Evolutionary conservation across 495 filamentous ascomycete species (phyloP).

Genomic region (Aspergillus sparsus): DNA sequence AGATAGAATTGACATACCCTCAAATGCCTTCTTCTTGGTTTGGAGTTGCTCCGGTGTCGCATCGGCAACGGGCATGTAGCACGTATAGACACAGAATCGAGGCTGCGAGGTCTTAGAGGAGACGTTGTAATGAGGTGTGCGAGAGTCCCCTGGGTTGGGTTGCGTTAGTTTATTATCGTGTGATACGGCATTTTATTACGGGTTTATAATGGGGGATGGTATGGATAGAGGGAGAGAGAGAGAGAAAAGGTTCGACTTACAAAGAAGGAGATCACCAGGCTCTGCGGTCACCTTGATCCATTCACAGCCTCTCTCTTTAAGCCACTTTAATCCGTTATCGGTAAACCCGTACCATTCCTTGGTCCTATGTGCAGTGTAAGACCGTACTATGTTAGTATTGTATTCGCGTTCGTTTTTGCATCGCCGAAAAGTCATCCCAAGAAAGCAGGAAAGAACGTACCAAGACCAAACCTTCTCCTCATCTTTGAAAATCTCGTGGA

Average conservation of each 20-base stretch:
- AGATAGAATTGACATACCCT: background rate
- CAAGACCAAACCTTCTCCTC: constrained; percentile 16
- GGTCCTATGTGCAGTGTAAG: background rate
- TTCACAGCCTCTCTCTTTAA: constrained; percentile 6
- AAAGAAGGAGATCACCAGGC: constrained; percentile 12
- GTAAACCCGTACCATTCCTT: constrained; percentile 15
- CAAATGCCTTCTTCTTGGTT: constrained; percentile 17
- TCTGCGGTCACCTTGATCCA: constrained; percentile 15
- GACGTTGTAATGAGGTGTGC: constrained; percentile 15
- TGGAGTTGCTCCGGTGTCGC: constrained; percentile 12
- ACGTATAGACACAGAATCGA: constrained; percentile 4
- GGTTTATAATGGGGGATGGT: too few species aligned
- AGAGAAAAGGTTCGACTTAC: background rate
- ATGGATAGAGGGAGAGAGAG: too few species aligned
- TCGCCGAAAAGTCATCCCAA: too few species aligned
- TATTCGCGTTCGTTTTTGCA: too few species aligned
- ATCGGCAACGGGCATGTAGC: constrained; percentile 14
- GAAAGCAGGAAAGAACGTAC: background rate
- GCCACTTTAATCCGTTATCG: constrained; percentile 5
- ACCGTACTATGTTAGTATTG: too few species aligned
- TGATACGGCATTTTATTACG: too few species aligned
- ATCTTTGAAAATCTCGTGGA: constrained; percentile 14
- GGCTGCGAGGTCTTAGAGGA: constrained; percentile 15
- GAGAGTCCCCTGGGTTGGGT: constrained; percentile 6
- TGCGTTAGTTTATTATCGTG: too few species aligned